Conservation (phyloP, 176 grass and related monocot genomes). For the Bolboschoenus planiculmis region DNA sequence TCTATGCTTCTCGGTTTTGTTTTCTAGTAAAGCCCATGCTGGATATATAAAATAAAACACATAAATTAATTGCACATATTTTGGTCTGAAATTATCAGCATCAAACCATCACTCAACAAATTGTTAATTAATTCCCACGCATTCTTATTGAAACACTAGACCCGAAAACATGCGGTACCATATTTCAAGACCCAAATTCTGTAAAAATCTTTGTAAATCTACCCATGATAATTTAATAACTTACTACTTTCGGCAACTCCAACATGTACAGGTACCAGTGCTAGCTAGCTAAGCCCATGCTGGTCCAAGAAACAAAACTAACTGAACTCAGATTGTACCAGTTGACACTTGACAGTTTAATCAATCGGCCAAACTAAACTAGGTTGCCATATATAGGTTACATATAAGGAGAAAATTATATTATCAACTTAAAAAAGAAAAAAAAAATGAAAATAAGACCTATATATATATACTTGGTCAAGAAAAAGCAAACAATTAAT, state of each 20-base stretch:
- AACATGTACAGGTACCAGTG: constrained; percentile 29
- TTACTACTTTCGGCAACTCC: constrained; percentile 14
- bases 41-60: not conserved
- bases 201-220: constrained; percentile 41
- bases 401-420: too few species aligned
- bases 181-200: constrained; percentile 37
- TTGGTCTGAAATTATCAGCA: not conserved
- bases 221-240: not conserved
- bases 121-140: constrained; percentile 10
- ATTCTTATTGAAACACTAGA: constrained; percentile 10
- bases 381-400: not conserved
- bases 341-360: not conserved
- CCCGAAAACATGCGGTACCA: constrained; percentile 17
- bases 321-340: not conserved
- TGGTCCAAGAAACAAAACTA: constrained; percentile 24
- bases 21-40: constrained; percentile 10
- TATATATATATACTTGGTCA: not conserved
- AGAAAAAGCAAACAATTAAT: not conserved
- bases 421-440: too few species aligned
- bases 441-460: too few species aligned
- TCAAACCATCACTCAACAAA: constrained; percentile 3
- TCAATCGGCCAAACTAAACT: not conserved
- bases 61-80: not conserved
- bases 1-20: not conserved
- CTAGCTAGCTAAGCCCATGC: constrained; percentile 28